Evolutionary conservation across 2,329 filamentous ascomycete genomes (phyloP), one percentile per base, ranked within the genome.

Genomic region (Pyricularia sp.): DNA sequence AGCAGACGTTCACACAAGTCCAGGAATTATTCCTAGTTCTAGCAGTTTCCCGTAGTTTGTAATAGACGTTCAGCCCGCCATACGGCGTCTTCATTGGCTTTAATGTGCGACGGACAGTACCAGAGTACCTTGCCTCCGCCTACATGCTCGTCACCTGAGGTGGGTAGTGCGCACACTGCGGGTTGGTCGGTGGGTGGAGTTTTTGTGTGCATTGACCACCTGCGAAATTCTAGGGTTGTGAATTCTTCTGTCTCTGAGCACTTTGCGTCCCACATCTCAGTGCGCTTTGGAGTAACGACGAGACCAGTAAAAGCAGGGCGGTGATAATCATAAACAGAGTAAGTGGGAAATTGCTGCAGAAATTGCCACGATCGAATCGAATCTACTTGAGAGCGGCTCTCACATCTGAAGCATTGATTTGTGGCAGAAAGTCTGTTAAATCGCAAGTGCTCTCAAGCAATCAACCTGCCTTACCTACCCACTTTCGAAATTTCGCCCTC

Each of bases 221-320:
- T 26, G 58, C 58, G 59, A 63, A 63, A 63, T 63, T 63, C 59
- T 63, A 63, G 59, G 59, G 59, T 63, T 63, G 59, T 63, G 59
- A 63, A 63, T 63, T 63, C 25, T 63, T 63, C 59, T 28, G 28
- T 20, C 26, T 63, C 12, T 26, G 26, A 28, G 59, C 59, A 63
- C 59, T 63, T 63, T 63, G 59, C 59, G 59, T 63, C 59, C 59
- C 59, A 63, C 59, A 63, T 63, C 59, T 63, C 59, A 63, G 59
- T 63, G 59, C 14, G 59, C 59, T 63, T 63, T 20, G 59, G 59
- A 63, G 59, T 63, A 63, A 63, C 23, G 59, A 63, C 59, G 59
- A 63, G 25, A 63, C 28, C 25, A 65, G 64, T 31, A 65, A 65
- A 65, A 10, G 30, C 64, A 36, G 64, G 63, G 63, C 31, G 63